Evolutionary conservation across 805 yeast genomes (phyloP), one percentile per base, ranked within the genome.

Genomic region (Wickerhamiella kurtzmanii): DNA sequence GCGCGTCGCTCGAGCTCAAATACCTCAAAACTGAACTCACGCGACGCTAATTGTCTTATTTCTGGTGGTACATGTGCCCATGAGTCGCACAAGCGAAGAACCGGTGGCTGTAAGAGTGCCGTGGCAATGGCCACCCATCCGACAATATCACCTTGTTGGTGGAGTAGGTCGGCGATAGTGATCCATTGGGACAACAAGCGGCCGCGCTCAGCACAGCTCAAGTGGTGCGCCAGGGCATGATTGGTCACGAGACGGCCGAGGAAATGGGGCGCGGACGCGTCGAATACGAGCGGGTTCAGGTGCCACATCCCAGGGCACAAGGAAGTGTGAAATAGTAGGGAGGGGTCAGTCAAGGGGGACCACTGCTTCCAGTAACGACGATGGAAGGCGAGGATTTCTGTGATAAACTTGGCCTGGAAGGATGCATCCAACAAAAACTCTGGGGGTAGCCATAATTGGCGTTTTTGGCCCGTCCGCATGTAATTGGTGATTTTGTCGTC

Each of bases 101-200:
- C 70, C 0, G 96, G 94, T 46, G 81, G 76, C 0, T 94, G 82
- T 56, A 95, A 80, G 1, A 88, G 71, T 1, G 82, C 72, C 0
- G 92, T 79, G 1, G 95, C 85, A 54, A 89, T 77, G 0, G 95
- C 95, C 20, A 86, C 67, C 96, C 96, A 89, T 25, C 92, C 80
- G 0, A 87, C 88, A 88, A 86, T 85, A 60, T 89, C 94, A 44
- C 97, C 97, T 25, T 75, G 67, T 50, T 75, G 75, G 57, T 85
- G 92, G 51, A 89, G 74, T 22, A 70, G 66, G 52, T 81, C 76
- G 2, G 96, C 97, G 40, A 89, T 68, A 50, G 78, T 77, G 39
- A 88, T 82, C 97, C 97, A 89, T 59, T 77, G 80, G 42, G 78
- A 77, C 35, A 89, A 61, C 3, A 87, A 57, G 38, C 73, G 64